Conservation (phyloP, 2,329 filamentous ascomycete genomes). For the Metarhizium robertsii region DNA sequence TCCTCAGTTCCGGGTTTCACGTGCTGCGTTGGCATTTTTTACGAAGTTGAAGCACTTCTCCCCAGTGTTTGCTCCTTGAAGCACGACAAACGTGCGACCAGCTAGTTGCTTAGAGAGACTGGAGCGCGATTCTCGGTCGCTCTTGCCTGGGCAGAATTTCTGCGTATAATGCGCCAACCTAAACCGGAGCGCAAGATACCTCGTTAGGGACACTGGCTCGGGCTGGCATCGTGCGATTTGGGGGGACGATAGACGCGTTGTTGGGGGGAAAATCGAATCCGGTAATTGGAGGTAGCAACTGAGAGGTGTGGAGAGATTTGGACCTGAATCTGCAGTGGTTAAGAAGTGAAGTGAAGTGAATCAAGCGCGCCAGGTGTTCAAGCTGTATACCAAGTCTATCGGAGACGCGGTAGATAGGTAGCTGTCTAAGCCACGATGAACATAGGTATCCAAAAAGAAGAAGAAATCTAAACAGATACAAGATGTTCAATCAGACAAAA, state of each 20-base stretch:
- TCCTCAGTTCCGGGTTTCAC: constrained; percentile 41
- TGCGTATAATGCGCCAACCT: neutral
- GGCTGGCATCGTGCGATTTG: neutral
- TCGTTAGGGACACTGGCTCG: neutral
- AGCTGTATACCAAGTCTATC: neutral
- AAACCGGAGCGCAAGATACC: neutral
- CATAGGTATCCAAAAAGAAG: neutral
- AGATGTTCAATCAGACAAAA: neutral
- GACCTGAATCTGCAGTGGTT: neutral
- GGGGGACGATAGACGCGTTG: neutral
- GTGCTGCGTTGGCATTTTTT: constrained; percentile 49
- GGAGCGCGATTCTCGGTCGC: neutral
- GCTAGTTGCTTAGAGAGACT: too few species aligned
- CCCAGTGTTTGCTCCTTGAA: neutral
- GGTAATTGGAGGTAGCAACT: neutral
- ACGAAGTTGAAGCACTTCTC: neutral
- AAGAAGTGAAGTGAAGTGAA: neutral
- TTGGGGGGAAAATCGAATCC: neutral
- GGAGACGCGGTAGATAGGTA: neutral
- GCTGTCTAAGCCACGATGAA: neutral
- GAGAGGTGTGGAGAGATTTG: neutral
- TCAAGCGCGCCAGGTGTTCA: neutral
- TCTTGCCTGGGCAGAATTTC: neutral
- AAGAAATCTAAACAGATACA: neutral
- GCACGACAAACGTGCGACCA: neutral